A percentile compares a stretch with the other conserved stretches of the same genome.
Evolutionary conservation across 2,329 filamentous ascomycete genomes (phyloP).

Genomic region (Leptoxyphium fumago): DNA sequence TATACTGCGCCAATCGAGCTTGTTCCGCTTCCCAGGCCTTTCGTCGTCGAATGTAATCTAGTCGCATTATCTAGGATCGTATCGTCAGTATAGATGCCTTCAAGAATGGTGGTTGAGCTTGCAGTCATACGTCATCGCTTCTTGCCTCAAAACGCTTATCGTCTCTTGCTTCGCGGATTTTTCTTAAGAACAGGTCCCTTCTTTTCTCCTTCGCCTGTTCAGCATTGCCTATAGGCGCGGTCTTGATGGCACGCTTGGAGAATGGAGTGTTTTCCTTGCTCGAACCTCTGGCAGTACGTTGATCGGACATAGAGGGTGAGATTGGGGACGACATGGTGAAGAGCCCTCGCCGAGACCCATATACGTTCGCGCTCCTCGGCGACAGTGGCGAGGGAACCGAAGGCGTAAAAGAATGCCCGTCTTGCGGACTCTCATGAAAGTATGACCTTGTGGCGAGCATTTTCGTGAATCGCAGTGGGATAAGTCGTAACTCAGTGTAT

Average conservation of each 20-base stretch:
- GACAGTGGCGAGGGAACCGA: constrained; percentile 29
- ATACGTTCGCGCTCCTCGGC: constrained; percentile 26
- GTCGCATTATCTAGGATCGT: constrained; percentile 27
- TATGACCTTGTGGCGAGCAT: background rate
- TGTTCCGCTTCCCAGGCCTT: constrained; percentile 31
- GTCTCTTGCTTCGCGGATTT: constrained; percentile 29
- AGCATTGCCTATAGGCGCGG: constrained; percentile 47
- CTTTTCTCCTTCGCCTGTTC: constrained; percentile 49
- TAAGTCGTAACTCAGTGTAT: no score
- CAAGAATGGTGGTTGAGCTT: background rate
- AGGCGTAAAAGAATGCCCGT: constrained; percentile 10
- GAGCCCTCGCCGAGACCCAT: constrained; percentile 9
- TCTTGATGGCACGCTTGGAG: constrained; percentile 41
- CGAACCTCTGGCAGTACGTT: background rate
- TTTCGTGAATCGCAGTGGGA: background rate
- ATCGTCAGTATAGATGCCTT: constrained; percentile 1
- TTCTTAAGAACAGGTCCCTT: constrained; percentile 54
- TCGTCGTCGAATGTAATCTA: constrained; percentile 30
- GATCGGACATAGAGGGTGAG: background rate
- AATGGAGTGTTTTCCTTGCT: constrained; percentile 19
- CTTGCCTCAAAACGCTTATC: constrained; percentile 31
- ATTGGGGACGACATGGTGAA: constrained; percentile 4
- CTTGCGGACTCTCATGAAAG: background rate
- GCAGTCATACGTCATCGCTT: constrained; percentile 29
- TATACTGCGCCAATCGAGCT: constrained; percentile 24